Evolutionary conservation across 2,329 filamentous ascomycete species (phyloP), one percentile per base, ranked within the genome.

Genomic region (Hortaea werneckii): DNA sequence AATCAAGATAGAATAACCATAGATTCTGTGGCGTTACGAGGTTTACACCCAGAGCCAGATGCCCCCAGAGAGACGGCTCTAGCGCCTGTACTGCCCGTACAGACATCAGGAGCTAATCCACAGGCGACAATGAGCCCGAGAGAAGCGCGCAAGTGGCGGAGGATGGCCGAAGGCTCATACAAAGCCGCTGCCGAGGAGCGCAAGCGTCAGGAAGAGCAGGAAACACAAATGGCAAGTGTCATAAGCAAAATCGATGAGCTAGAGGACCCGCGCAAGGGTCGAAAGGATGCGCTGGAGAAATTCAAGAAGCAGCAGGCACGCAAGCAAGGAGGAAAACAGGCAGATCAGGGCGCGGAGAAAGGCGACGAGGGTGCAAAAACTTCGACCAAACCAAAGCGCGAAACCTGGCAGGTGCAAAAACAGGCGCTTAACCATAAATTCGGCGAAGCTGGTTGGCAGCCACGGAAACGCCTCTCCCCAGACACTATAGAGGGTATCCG

Each of bases 401-500:
- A 81, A 52, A 49, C 58, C 3, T 96, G 92, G 92, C 75, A 78
- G 61, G 64, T 78, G 10, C 84, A 95, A 54, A 95, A 95, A 63
- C 70, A 69, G 1, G 83, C 80, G 0, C 67, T 94, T 32, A 77
- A 82, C 56, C 66, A 78, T 50, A 98, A 96, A 60, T 92, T 95
- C 53, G 79, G 79, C 1, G 77, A 82, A 6, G 80, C 68, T 35
- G 69, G 82, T 7, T 98, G 90, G 89, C 75, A 76, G 28, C 90
- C 92, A 29, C 76, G 78, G 41, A 95, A 94, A 66, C 82, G 82
- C 48, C 75, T 98, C 7, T 96, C 92, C 0, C 92, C 92, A 0
- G 90, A 96, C 65, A 87, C 89, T 1, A 72, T 95, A 29, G 82
- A 85, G n/a, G 89, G 88, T 37, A 94, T 98, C 55, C 81, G 88